These are phyloP conservation scores for Kwoniella dejecticola DNA, from an alignment of 768 basidiomycete species.

Conservation along the genomic window DNA sequence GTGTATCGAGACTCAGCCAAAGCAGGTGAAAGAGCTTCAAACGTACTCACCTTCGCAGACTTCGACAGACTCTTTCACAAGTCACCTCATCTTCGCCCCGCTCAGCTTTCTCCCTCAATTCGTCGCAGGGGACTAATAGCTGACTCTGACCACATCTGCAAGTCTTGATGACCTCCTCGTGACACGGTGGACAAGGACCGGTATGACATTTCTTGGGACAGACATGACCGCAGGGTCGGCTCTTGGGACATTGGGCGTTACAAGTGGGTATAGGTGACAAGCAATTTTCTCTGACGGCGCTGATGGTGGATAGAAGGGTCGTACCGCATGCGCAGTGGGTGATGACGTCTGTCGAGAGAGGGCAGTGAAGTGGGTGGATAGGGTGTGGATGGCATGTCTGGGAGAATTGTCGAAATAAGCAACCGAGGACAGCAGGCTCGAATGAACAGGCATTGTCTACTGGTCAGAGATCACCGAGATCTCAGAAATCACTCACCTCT, in stretches of 20 bases:
- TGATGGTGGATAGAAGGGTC: slow-evolving; percentile 59
- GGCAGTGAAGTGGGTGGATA: slow-evolving; percentile 60
- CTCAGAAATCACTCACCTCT: slow-evolving; percentile 57
- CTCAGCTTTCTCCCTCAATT: slow-evolving; percentile 55
- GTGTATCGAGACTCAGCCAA: no score
- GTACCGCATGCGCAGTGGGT: slow-evolving; percentile 83
- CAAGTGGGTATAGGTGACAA: slow-evolving; percentile 81
- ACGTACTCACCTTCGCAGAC: slow-evolving; percentile 62
- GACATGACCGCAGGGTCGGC: slow-evolving; percentile 67
- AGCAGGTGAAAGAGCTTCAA: neutral
- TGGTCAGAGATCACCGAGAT: slow-evolving; percentile 6
- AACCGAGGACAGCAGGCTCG: no score
- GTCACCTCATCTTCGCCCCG: slow-evolving; percentile 63
- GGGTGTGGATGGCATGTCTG: slow-evolving; percentile 74
- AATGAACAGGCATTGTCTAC: no score
- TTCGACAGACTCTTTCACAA: slow-evolving; percentile 78
- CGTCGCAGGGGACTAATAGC: slow-evolving; percentile 62
- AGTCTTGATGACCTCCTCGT: slow-evolving; percentile 67
- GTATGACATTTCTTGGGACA: slow-evolving; percentile 74
- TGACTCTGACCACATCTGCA: slow-evolving; percentile 84
- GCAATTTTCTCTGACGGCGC: slow-evolving; percentile 59
- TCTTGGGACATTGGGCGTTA: slow-evolving; percentile 66
- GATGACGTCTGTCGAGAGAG: slow-evolving; percentile 68
- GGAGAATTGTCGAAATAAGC: no score
- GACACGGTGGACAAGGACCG: slow-evolving; percentile 79